Conservation (phyloP, 768 basidiomycete species). For the Lactarius hengduanensis region DNA sequence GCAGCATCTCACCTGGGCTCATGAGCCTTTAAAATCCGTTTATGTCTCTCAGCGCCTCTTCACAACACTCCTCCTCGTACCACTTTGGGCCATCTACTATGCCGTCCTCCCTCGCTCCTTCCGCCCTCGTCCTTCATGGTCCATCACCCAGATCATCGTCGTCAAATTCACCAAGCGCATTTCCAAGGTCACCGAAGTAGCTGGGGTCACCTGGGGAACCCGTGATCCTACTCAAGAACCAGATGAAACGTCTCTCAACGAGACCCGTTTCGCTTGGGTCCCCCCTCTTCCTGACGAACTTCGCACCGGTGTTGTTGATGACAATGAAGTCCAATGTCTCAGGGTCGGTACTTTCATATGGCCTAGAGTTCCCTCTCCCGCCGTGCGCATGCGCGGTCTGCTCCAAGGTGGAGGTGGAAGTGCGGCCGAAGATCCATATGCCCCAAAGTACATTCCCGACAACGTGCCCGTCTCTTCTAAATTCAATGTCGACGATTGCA, state of each 20-base stretch:
- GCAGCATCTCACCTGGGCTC: constrained; percentile 44
- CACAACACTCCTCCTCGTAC: constrained; percentile 49
- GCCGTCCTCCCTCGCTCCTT: constrained; percentile 42
- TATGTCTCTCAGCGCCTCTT: constrained; percentile 49
- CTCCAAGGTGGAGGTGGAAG: neutral
- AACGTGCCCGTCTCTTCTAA: neutral
- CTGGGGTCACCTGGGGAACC: constrained; percentile 55
- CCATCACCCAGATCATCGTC: constrained; percentile 47
- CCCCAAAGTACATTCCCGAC: neutral
- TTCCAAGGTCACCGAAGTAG: constrained; percentile 53
- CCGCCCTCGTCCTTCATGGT: constrained; percentile 52
- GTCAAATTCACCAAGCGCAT: constrained; percentile 54
- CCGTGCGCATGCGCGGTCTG: constrained; percentile 17
- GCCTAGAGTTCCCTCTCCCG: constrained; percentile 39
- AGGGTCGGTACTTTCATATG: constrained; percentile 49
- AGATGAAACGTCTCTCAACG: constrained; percentile 36
- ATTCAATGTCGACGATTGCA: neutral
- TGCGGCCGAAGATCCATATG: neutral
- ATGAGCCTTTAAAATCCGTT: constrained; percentile 46
- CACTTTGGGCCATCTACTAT: constrained; percentile 47
- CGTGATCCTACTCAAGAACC: constrained; percentile 45
- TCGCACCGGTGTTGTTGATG: constrained; percentile 44
- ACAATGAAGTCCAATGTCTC: constrained; percentile 42
- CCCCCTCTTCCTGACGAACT: constrained; percentile 42
- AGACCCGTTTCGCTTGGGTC: constrained; percentile 52